Percentiles rank a stretch among this genome's conserved stretches.
Conservation (phyloP, 225 moss, liverwort and hornwort species). For the Anthoceros angustus region DNA sequence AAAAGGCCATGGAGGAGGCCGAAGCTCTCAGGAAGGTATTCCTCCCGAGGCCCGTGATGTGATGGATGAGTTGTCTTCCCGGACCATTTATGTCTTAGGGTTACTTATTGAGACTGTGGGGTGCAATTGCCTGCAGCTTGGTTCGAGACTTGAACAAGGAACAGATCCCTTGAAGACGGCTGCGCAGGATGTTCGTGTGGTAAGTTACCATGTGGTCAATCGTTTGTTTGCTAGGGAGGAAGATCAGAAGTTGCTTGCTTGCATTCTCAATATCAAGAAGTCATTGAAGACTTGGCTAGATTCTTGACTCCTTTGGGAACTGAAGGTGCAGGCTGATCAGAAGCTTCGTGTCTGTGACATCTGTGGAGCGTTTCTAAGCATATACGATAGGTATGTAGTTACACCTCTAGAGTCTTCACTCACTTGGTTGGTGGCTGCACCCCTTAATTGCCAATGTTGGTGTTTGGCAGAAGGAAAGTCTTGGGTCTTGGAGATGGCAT, state of each 20-base stretch:
- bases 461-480: conserved; percentile 35
- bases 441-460: conserved; percentile 47
- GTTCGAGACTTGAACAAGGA: background rate
- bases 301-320: background rate
- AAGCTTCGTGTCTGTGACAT: conserved; percentile 98
- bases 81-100: background rate
- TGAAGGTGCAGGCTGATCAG: conserved; percentile 71
- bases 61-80: too few relatives aligned
- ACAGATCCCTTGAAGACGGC: background rate
- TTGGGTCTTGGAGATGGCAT: conserved; percentile 33
- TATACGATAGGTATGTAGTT: conserved; percentile 71
- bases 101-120: background rate
- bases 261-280: too few relatives aligned
- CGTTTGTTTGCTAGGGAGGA: background rate
- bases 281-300: background rate
- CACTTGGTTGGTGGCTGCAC: conserved; percentile 1
- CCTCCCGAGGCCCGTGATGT: background rate
- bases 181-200: conserved; percentile 4
- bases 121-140: background rate
- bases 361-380: conserved; percentile 96
- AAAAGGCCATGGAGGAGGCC: background rate
- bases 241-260: too few relatives aligned
- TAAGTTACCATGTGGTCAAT: background rate
- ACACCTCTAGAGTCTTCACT: background rate
- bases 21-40: background rate